Evolutionary conservation across 305 asterid species (phyloP).

Genomic region (Solanum hybrid): DNA sequence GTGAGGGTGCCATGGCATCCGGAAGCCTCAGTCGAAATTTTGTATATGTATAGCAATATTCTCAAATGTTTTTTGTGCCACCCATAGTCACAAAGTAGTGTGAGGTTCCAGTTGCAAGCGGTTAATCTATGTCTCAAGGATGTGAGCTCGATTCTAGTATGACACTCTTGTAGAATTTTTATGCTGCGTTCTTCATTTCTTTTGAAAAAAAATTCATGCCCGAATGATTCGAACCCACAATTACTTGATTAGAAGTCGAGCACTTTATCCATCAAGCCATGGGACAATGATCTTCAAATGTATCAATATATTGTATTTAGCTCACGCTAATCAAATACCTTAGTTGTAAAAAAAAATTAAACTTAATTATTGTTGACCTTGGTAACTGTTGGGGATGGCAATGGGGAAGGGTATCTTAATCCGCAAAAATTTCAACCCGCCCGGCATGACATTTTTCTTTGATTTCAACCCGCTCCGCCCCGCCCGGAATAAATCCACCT

Average conservation of each 20-base stretch:
- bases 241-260: not conserved
- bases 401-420: not conserved
- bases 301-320: not conserved
- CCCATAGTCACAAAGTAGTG: not conserved
- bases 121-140: not conserved
- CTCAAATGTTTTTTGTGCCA: not conserved
- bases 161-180: not conserved
- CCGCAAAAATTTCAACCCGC: not conserved
- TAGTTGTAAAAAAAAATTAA: not conserved
- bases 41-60: not conserved
- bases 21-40: not conserved
- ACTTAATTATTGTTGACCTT: not conserved
- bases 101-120: not conserved
- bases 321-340: not conserved
- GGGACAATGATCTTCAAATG: not conserved
- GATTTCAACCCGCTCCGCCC: not conserved
- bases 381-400: not conserved
- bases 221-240: not conserved
- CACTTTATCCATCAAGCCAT: not conserved
- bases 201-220: not conserved
- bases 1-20: not conserved
- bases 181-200: not conserved
- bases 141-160: not conserved
- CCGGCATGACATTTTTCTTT: not conserved
- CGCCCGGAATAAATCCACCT: not conserved